Evolutionary conservation across 2,329 filamentous ascomycete genomes (phyloP).

Genomic region (Cyphellophora europaea): DNA sequence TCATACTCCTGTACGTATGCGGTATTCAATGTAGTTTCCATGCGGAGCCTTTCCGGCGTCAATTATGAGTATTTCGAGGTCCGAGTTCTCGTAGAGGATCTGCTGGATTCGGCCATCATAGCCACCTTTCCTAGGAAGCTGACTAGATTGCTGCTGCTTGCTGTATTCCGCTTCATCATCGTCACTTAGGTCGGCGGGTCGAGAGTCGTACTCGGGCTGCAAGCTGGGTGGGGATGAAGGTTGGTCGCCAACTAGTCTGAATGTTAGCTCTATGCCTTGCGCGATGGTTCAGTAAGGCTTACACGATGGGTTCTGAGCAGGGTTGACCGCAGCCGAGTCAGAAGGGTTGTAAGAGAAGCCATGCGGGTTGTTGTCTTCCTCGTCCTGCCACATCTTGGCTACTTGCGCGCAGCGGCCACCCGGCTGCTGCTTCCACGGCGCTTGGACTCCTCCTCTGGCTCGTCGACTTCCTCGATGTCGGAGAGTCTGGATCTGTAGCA

Average conservation of each 20-base stretch:
- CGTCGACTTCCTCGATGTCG: too few relatives aligned
- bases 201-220: slow-evolving; percentile 47
- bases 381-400: slow-evolving; percentile 85
- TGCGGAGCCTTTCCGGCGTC: slow-evolving; percentile 93
- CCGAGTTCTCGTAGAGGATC: slow-evolving; percentile 89
- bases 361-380: slow-evolving; percentile 98
- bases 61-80: slow-evolving; percentile 81
- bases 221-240: slow-evolving; percentile 60
- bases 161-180: slow-evolving; percentile 45
- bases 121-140: slow-evolving; percentile 63
- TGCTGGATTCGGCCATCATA: slow-evolving; percentile 97
- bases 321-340: slow-evolving; percentile 35
- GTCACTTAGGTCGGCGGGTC: slow-evolving; percentile 46
- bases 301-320: too few relatives aligned
- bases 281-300: too few relatives aligned
- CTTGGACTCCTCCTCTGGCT: too few relatives aligned
- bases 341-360: slow-evolving; percentile 87
- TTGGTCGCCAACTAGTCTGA: too few relatives aligned
- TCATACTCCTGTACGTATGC: slow-evolving; percentile 82
- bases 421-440: too few relatives aligned
- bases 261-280: too few relatives aligned
- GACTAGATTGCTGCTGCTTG: slow-evolving; percentile 38
- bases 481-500: too few relatives aligned
- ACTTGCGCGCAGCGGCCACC: too few relatives aligned
- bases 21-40: slow-evolving; percentile 92